A percentile compares a stretch with the other conserved stretches of the same genome.
Evolutionary conservation across 495 filamentous ascomycete genomes (phyloP).

Genomic region (Parmelia sp.): DNA sequence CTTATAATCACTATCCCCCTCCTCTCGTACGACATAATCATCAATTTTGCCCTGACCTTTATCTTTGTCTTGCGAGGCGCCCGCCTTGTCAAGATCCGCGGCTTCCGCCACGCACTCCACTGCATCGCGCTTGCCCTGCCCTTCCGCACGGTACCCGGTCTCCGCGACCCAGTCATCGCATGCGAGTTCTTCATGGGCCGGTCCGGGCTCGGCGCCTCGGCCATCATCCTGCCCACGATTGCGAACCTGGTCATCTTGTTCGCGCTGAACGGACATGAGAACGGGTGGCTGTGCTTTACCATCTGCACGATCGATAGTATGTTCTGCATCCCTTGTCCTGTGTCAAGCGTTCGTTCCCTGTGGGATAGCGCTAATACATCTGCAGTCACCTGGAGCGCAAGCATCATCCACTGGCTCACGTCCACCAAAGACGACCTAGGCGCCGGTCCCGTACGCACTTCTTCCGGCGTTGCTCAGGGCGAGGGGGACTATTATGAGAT

Average conservation of each 20-base stretch:
- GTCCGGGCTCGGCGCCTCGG: conserved; percentile 23
- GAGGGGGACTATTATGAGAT: neutral
- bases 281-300: conserved; percentile 35
- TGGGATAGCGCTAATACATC: conserved; percentile 7
- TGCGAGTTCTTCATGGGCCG: conserved; percentile 29
- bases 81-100: neutral
- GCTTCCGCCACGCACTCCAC: neutral
- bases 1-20: conserved; percentile 31
- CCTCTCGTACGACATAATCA: conserved; percentile 7
- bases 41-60: conserved; percentile 3
- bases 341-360: neutral
- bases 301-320: conserved; percentile 35
- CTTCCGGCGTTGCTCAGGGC: neutral
- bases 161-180: neutral
- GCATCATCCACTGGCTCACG: conserved; percentile 33
- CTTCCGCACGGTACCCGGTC: neutral
- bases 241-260: conserved; percentile 30
- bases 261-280: conserved; percentile 27
- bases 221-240: conserved; percentile 33
- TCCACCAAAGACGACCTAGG: conserved; percentile 26
- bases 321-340: conserved; percentile 6
- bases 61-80: neutral
- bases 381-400: conserved; percentile 31
- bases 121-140: neutral
- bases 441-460: neutral